Evolutionary conservation across 257 asterid genomes (phyloP), one percentile per base, ranked within the genome.

Genomic region (Coffea canephora): DNA sequence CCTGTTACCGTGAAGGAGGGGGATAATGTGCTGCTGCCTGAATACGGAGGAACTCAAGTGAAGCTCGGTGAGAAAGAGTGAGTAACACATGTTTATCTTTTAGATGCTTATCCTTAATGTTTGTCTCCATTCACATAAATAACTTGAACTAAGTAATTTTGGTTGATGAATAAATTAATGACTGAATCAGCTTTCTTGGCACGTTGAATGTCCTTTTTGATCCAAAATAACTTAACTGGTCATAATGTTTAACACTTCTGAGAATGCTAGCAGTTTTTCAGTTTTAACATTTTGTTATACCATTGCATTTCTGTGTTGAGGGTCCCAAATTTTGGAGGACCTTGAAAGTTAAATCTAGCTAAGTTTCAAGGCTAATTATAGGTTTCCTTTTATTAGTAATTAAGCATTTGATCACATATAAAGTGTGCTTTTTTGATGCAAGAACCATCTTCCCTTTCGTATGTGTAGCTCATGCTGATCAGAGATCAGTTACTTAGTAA

Each of bases 11-110:
- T 89, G 77, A 89, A 89, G 81, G 93, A 88, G 82, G 93, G 96
- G 39, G 93, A 91, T 27, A 85, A 84, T 46, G 96, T 91, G 78
- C 83, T 91, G 83, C 86, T 91, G 73, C 96, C 93, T 59, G 93
- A 89, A 45, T 91, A 91, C 79, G 96, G 92, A 77, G 96, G 92
- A 48, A 79, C 91, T 71, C 83, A 85, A 84, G 86, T 89, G 59
- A 91, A 91, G 85, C 93, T 91, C 73, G 95, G 92, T 65, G 93
- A 91, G 83, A 91, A 89, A 74, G 86, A 84, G 92, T 89, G 79
- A 81, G 91, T 82, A 49, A 61, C 21, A 55, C 14, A 52, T 74
- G 19, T n/a, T 54, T 43, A 34, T 45, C 21, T 45, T 43, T 69
- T 0, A 27, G 21, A 78, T 36, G 3, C 67, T 70, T 14, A 48